Evolutionary conservation across 2,329 filamentous ascomycete species (phyloP), one percentile per base, ranked within the genome.

Genomic region (Pseudogymnoascus sp.): DNA sequence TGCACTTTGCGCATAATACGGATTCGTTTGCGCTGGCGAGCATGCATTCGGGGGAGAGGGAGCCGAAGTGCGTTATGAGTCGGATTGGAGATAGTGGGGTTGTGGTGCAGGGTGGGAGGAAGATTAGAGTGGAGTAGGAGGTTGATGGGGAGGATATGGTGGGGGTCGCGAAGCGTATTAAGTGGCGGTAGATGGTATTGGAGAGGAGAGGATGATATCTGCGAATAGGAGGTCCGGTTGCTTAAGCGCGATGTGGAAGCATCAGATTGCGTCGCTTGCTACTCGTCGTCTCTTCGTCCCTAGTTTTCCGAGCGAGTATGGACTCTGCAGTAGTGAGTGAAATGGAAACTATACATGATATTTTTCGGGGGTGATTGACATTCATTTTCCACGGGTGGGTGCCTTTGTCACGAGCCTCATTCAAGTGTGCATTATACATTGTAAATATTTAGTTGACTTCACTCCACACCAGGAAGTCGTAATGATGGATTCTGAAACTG

Each of bases 1-100:
- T 99, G 59, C 93, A 93, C 74, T 99, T 96, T 76, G 92, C 89
- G 1, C 94, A 99, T 78, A 99, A 97, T 71, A 99, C 94, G 0
- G 93, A 97, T 72, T 86, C 83, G 1, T 87, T 88, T 77, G 92
- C 92, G 5, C 76, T 99, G 60, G 91, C 92, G 1, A 95, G 91
- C 2, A 95, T 97, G 90, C 84, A 88, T 37, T 89, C 87, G 1
- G 82, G 84, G 26, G 92, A 97, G 66, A 79, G 78, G 54, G 83
- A 84, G 60, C 90, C 94, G 0, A 77, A 84, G 35, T 94, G 89
- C 67, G 88, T 93, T 62, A 97, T 99, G 92, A 96, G 92, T 64
- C 87, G 94, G 59, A 63, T 72, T 21, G 70, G 69, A 26, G 68
- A 68, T 8, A 65, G 64, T 61, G 65, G 67, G n/a, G 29, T 60